A percentile compares a stretch with the other conserved stretches of the same genome.
Conservation (phyloP, 768 basidiomycete genomes). For the Trametes punicea region DNA sequence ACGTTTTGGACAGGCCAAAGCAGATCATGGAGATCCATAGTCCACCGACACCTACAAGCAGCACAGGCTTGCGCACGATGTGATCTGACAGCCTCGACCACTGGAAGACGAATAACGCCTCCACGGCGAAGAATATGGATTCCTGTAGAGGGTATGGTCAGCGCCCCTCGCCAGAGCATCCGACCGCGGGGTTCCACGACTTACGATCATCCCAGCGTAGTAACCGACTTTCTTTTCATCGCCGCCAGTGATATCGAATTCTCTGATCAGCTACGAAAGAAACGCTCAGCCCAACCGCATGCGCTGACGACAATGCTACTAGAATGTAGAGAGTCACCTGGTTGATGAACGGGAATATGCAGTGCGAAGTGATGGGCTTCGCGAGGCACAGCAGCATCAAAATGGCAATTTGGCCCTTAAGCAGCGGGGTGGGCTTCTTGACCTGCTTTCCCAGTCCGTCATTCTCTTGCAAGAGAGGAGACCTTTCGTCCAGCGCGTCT, state of each 20-base stretch:
- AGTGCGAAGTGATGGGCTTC: conserved; percentile 46
- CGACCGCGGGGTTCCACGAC: conserved; percentile 24
- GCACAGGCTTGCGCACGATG: conserved; percentile 48
- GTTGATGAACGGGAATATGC: conserved; percentile 50
- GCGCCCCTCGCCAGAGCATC: background rate
- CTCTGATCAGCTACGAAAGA: conserved; percentile 37
- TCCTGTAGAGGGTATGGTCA: conserved; percentile 30
- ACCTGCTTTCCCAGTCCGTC: background rate
- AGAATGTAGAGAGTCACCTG: conserved; percentile 30
- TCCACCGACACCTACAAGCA: conserved; percentile 37
- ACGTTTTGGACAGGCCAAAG: conserved; percentile 37
- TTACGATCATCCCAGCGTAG: conserved; percentile 47
- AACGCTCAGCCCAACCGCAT: background rate
- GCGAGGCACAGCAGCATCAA: conserved; percentile 41
- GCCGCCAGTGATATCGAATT: conserved; percentile 40
- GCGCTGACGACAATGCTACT: background rate
- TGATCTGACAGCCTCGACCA: conserved; percentile 48
- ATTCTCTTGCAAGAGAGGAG: background rate
- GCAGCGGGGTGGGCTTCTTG: conserved; percentile 38
- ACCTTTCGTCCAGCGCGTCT: background rate
- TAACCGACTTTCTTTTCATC: conserved; percentile 45
- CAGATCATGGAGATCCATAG: conserved; percentile 31
- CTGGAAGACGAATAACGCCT: conserved; percentile 43
- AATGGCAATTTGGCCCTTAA: conserved; percentile 42
- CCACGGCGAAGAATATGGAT: conserved; percentile 45